Percentiles rank a stretch among this genome's conserved stretches.
Conservation (phyloP, 306 rosid genomes). For the Vigna unguiculata region DNA sequence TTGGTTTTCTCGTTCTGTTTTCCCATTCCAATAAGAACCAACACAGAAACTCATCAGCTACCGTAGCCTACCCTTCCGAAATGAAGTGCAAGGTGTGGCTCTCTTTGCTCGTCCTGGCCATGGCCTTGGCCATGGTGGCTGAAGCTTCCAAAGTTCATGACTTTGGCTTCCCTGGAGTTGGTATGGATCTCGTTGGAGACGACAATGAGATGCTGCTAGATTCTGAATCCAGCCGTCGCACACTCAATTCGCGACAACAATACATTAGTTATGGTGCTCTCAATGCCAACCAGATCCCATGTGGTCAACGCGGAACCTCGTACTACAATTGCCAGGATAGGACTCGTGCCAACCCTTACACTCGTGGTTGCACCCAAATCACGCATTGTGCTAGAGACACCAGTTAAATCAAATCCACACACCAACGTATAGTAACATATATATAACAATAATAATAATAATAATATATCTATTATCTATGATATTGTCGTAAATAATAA, state of each 20-base stretch:
- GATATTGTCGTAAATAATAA: background rate
- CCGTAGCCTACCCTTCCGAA: background rate
- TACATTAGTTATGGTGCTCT: constrained; percentile 55
- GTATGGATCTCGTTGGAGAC: constrained; percentile 41
- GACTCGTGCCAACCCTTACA: constrained; percentile 53
- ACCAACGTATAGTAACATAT: background rate
- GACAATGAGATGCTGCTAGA: constrained; percentile 57
- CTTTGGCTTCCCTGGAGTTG: background rate
- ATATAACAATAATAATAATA: too few relatives aligned
- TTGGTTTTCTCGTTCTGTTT: background rate
- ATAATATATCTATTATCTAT: background rate
- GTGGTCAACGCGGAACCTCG: constrained; percentile 53
- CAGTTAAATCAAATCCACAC: background rate
- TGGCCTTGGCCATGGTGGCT: constrained; percentile 44
- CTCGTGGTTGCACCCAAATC: constrained; percentile 52
- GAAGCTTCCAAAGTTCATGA: constrained; percentile 43
- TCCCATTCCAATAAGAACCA: background rate
- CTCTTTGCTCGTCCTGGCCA: constrained; percentile 43
- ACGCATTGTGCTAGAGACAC: constrained; percentile 59
- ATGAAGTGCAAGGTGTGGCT: constrained; percentile 53
- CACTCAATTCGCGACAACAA: background rate
- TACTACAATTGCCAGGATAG: constrained; percentile 55
- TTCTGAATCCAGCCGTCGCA: constrained; percentile 45
- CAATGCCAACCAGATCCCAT: constrained; percentile 40
- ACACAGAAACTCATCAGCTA: background rate